Percentiles rank a stretch among this genome's conserved stretches.
These are phyloP conservation scores for Isatis lusitanica DNA, from an alignment of 441 rosid species.

Conservation along the genomic window DNA sequence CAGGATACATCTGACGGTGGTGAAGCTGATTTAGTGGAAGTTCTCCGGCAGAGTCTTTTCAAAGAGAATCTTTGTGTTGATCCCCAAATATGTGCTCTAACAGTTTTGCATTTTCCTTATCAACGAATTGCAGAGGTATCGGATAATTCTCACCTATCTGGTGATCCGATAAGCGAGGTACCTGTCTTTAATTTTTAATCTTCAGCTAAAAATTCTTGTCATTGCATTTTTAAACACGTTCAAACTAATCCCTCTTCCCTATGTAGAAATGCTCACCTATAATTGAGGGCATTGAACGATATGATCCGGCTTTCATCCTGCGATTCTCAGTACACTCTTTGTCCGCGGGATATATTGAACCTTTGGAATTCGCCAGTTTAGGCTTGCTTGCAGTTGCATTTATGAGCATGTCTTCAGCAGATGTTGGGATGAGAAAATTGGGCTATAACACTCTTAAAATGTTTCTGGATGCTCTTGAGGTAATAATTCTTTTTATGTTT, in stretches of 20 bases:
- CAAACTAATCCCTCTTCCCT: conserved; percentile 25
- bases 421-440: conserved; percentile 78
- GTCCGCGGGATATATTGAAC: conserved; percentile 69
- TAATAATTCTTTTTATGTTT: conserved; percentile 39
- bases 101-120: conserved; percentile 71
- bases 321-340: conserved; percentile 67
- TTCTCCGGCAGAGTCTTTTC: conserved; percentile 56
- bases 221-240: not conserved
- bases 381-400: conserved; percentile 93
- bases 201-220: not conserved
- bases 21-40: conserved; percentile 53
- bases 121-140: conserved; percentile 51
- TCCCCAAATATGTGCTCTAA: conserved; percentile 65
- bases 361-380: conserved; percentile 77
- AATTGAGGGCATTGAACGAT: conserved; percentile 44
- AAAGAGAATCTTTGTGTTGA: conserved; percentile 85
- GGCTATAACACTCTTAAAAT: conserved; percentile 72
- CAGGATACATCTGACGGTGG: conserved; percentile 42
- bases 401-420: conserved; percentile 82
- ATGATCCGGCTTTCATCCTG: conserved; percentile 89
- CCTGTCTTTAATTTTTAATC: not conserved
- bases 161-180: conserved; percentile 27
- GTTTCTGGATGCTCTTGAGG: conserved; percentile 70
- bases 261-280: conserved; percentile 50
- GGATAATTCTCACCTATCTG: conserved; percentile 38